phyloP scores from a whole-genome alignment of 1,284 basidiomycete genomes.

The Somion occarium region DNA sequence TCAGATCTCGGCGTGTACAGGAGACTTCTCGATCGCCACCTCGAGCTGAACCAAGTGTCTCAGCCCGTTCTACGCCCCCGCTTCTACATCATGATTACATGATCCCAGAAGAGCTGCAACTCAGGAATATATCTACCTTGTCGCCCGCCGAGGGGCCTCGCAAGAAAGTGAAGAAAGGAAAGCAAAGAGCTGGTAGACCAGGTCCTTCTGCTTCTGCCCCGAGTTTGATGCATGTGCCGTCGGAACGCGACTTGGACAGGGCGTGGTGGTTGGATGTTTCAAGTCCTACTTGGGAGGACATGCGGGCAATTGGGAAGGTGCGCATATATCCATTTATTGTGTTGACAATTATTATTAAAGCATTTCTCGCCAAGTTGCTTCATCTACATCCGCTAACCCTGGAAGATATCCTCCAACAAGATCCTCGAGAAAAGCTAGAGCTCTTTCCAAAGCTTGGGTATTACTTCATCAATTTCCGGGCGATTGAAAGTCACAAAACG shows the following conservation, averaged over 20 bases:
- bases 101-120: constrained; percentile 26
- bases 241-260: constrained; percentile 16
- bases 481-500: constrained; percentile 61
- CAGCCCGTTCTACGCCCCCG: constrained; percentile 7
- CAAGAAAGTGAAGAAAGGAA: constrained; percentile 30
- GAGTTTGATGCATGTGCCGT: background rate
- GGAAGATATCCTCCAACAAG: constrained; percentile 94
- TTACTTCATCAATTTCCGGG: constrained; percentile 88
- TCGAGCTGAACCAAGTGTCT: background rate
- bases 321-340: constrained; percentile 15
- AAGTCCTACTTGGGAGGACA: constrained; percentile 87
- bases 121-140: background rate
- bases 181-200: constrained; percentile 18
- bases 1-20: constrained; percentile 20
- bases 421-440: constrained; percentile 92
- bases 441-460: constrained; percentile 88
- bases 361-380: constrained; percentile 51
- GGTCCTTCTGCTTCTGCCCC: background rate
- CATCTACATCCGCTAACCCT: constrained; percentile 92
- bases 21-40: constrained; percentile 7
- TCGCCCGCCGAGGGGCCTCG: constrained; percentile 6
- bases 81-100: constrained; percentile 32
- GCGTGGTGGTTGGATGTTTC: constrained; percentile 95
- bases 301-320: constrained; percentile 85
- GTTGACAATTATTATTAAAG: constrained; percentile 2